Evolutionary conservation across 345 rosid species (phyloP), one percentile per base, ranked within the genome.

Genomic region (Citrus reticulata): DNA sequence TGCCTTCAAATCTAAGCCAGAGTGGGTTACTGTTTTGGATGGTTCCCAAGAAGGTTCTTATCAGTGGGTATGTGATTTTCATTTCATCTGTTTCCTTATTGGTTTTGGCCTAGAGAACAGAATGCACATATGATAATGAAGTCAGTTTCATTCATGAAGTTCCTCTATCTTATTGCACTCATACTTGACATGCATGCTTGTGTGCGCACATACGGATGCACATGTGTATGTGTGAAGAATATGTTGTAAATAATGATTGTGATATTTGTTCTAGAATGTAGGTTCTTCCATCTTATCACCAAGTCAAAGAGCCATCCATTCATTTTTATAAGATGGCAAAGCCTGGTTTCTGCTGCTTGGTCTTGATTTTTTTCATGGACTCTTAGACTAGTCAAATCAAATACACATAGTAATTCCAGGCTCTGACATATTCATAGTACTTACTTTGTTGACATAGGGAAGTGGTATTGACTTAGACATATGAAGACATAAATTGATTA

Each of bases 41-140:
- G 99, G 99, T 58, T 85, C 92, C 57, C 99, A 96, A 85, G 99
- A 96, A 86, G 99, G 98, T 74, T 86, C 99, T 83, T 96, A 94
- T 85, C 89, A 93, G 86, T 96, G 99, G 99, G 99, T 96, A 93
- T 77, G 97, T 79, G 77, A 9, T 42, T 68, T 72, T 39, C 11
- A 49, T 54, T 7, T 57, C 16, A 54, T 16, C 64, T 22, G 46
- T 9, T 75, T 17, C 63, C 25, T 5, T 29, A 71, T 6, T 40
- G 30, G 19, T 46, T 59, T 70, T 62, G 62, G 24, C 72, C 30
- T 60, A 9, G 64, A 32, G 22, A 34, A 72, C 39, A 49, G 49
- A 10, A 25, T 20, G 75, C 40, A 6, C 6, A 16, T 55, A 27
- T 55, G 9, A 54, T 55, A 9, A 5, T 55, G 27, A 29, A 54